phyloP scores from a whole-genome alignment of 1,284 basidiomycete species.

The Sanghuangporus sanghuang region DNA sequence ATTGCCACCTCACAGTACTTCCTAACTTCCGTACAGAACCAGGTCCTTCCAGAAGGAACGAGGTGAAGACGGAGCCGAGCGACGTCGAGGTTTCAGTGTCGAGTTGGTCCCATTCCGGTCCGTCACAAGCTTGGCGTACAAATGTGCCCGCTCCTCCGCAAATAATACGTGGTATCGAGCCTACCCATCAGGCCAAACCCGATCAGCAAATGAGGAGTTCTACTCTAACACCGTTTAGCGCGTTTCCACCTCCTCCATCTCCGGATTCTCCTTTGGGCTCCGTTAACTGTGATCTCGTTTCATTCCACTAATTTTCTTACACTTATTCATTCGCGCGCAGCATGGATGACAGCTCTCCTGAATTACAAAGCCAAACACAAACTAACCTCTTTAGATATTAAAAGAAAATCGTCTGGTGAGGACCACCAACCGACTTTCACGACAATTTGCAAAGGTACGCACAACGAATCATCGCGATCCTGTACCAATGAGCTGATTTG shows the following conservation, averaged over 20 bases:
- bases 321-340: neutral
- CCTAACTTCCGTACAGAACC: neutral
- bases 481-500: neutral
- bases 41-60: neutral
- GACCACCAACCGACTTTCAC: neutral
- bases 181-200: neutral
- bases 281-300: neutral
- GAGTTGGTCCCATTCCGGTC: neutral
- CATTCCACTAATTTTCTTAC: neutral
- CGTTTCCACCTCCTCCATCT: neutral
- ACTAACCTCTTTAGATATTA: neutral
- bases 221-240: neutral
- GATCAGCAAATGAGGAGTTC: neutral
- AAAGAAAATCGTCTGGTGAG: neutral
- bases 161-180: neutral
- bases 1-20: neutral
- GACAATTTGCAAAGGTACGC: neutral
- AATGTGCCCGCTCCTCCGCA: neutral
- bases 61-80: neutral
- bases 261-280: neutral
- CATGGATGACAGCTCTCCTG: constrained; percentile 1
- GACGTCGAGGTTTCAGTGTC: neutral
- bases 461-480: neutral
- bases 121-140: neutral
- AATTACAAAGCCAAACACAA: constrained; percentile 1